These are phyloP conservation scores for Boletus rufocinnamomeus DNA, from an alignment of 768 basidiomycete species.

Conservation along the genomic window DNA sequence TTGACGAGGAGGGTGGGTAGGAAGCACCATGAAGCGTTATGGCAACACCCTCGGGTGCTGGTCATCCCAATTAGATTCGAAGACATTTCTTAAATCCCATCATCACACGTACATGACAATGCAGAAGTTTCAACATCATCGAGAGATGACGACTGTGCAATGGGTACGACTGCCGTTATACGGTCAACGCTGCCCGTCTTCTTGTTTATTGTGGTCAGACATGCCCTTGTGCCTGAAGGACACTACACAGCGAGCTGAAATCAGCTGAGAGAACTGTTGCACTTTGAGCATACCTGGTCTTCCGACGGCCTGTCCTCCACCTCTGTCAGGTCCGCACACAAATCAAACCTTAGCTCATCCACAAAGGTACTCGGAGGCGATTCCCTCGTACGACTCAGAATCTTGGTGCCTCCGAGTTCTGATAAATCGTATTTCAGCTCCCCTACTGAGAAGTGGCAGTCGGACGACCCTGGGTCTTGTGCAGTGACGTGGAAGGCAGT, in stretches of 20 bases:
- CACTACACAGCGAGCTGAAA: conserved; percentile 49
- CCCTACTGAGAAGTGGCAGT: conserved; percentile 50
- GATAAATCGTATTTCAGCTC: conserved; percentile 62
- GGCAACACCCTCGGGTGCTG: conserved; percentile 57
- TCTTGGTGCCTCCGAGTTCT: conserved; percentile 51
- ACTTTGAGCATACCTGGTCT: conserved; percentile 64
- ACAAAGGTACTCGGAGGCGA: conserved; percentile 64
- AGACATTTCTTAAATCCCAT: background rate
- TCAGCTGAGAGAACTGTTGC: conserved; percentile 2
- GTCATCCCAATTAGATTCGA: conserved; percentile 12
- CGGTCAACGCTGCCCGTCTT: conserved; percentile 58
- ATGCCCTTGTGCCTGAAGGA: conserved; percentile 65
- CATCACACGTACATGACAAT: conserved; percentile 41
- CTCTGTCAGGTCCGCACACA: conserved; percentile 60
- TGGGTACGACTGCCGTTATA: conserved; percentile 72
- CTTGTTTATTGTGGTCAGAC: conserved; percentile 66
- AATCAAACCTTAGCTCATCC: conserved; percentile 63
- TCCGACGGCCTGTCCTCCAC: conserved; percentile 47
- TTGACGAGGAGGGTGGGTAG: conserved; percentile 55
- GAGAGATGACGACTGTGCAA: conserved; percentile 47
- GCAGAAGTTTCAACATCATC: conserved; percentile 28
- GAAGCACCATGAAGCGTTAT: conserved; percentile 58
- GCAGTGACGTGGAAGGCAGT: conserved; percentile 31
- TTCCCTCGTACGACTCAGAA: conserved; percentile 49
- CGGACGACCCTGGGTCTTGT: conserved; percentile 45